Conservation (phyloP, 2,329 filamentous ascomycete species). For the Penicillium sp. region DNA sequence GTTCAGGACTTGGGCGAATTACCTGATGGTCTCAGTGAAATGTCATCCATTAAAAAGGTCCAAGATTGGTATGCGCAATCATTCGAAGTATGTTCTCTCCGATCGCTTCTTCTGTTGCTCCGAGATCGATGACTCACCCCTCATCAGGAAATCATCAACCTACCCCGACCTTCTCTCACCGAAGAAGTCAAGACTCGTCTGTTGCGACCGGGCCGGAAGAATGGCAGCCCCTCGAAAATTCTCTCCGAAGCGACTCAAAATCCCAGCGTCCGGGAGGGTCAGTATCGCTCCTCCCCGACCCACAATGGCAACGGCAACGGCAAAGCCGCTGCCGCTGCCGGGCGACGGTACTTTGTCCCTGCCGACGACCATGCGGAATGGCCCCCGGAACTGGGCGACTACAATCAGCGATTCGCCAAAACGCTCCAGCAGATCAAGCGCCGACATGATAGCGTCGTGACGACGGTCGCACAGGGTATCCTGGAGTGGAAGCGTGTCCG, state of each 20-base stretch:
- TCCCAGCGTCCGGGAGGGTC: slow-evolving; percentile 77
- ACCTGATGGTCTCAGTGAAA: slow-evolving; percentile 92
- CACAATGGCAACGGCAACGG: slow-evolving; percentile 43
- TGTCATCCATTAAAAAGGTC: slow-evolving; percentile 92
- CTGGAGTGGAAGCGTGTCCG: slow-evolving; percentile 95
- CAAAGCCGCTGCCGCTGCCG: slow-evolving; percentile 45
- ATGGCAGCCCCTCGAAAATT: slow-evolving; percentile 57
- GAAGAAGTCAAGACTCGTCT: slow-evolving; percentile 72
- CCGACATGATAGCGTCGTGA: slow-evolving; percentile 93
- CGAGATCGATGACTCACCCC: slow-evolving; percentile 14
- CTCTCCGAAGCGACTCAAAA: slow-evolving; percentile 82
- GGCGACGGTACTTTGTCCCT: slow-evolving; percentile 78
- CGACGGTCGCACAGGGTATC: slow-evolving; percentile 95
- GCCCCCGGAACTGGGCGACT: slow-evolving; percentile 89
- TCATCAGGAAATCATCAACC: slow-evolving; percentile 72
- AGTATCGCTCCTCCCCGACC: slow-evolving; percentile 56
- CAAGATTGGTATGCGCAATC: slow-evolving; percentile 99
- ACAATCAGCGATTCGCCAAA: slow-evolving; percentile 85
- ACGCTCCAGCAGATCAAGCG: slow-evolving; percentile 91
- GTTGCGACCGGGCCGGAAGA: slow-evolving; percentile 48
- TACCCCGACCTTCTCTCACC: slow-evolving; percentile 70
- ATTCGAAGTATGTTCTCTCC: slow-evolving; percentile 69
- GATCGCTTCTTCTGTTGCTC: not conserved
- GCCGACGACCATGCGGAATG: slow-evolving; percentile 84
- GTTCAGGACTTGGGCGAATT: slow-evolving; percentile 89